phyloP scores from a whole-genome alignment of 2,329 filamentous ascomycete species.

The Xylaria sp. region DNA sequence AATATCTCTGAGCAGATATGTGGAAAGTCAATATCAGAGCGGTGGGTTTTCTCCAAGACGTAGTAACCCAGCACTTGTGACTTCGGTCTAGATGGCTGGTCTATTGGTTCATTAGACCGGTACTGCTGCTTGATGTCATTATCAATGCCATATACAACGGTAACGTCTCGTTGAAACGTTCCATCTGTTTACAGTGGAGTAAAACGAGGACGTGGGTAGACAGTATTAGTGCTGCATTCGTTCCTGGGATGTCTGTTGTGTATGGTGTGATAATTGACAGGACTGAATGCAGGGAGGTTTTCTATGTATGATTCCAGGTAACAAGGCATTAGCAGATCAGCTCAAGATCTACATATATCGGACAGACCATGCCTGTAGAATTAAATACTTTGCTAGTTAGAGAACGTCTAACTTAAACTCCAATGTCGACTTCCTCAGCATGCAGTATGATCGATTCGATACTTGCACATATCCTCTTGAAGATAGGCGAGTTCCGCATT shows the following conservation, averaged over 20 bases:
- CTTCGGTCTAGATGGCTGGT: too few species aligned
- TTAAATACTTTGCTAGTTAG: neutral
- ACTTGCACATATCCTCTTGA: neutral
- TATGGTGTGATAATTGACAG: neutral
- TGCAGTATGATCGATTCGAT: too few species aligned
- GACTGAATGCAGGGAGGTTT: neutral
- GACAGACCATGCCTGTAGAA: neutral
- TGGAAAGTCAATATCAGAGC: neutral
- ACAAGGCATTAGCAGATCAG: neutral
- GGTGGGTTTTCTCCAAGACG: too few species aligned
- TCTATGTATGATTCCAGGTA: too few species aligned
- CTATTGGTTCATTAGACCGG: too few species aligned
- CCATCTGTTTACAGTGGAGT: neutral
- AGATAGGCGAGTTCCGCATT: neutral
- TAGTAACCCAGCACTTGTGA: too few species aligned
- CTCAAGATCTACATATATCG: neutral
- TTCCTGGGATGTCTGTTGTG: neutral
- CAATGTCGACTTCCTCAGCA: neutral
- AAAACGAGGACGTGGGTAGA: neutral
- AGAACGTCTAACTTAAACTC: neutral
- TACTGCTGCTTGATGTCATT: too few species aligned
- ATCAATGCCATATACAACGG: too few species aligned
- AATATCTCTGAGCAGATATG: neutral
- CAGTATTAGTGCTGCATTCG: neutral
- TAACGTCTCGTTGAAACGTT: conserved; percentile 9